Conservation (phyloP, 352 stramenopile species). For the Plasmopara viticola region DNA sequence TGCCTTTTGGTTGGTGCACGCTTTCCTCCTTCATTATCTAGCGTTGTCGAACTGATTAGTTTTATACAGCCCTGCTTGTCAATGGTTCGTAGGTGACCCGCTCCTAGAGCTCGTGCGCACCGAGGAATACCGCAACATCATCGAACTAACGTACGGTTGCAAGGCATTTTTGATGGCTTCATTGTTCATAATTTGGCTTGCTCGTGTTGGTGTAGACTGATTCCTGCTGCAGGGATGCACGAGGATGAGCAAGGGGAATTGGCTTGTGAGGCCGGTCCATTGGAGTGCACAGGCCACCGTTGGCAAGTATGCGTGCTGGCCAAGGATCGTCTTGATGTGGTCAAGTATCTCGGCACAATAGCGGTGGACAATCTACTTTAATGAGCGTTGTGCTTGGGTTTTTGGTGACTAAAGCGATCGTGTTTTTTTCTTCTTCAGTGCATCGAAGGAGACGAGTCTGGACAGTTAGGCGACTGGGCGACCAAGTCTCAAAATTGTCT, state of each 20-base stretch:
- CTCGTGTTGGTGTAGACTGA: conserved; percentile 32
- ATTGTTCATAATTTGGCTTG: conserved; percentile 1
- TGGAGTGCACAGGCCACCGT: conserved; percentile 72
- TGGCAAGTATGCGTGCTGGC: conserved; percentile 71
- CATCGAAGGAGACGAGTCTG: conserved; percentile 70
- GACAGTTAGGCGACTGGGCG: conserved; percentile 58
- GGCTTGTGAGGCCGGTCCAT: conserved; percentile 48
- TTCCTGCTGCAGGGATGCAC: conserved; percentile 65
- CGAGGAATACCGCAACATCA: conserved; percentile 64
- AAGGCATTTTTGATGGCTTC: neutral
- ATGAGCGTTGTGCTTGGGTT: neutral
- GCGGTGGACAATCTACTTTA: conserved; percentile 33
- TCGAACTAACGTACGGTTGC: conserved; percentile 48
- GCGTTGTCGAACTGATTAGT: conserved; percentile 3
- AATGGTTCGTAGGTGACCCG: conserved; percentile 74
- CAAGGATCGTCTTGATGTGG: conserved; percentile 58
- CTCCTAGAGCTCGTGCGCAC: conserved; percentile 63
- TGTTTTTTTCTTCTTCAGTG: conserved; percentile 28
- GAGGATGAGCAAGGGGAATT: conserved; percentile 48
- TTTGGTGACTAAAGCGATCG: neutral
- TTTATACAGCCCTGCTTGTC: conserved; percentile 53
- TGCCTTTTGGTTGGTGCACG: conserved; percentile 52
- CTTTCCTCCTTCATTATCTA: neutral
- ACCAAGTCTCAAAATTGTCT: conserved; percentile 71
- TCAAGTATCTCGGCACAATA: conserved; percentile 71